phyloP scores from a whole-genome alignment of 2,329 filamentous ascomycete species.

The Pseudogymnoascus sp. region DNA sequence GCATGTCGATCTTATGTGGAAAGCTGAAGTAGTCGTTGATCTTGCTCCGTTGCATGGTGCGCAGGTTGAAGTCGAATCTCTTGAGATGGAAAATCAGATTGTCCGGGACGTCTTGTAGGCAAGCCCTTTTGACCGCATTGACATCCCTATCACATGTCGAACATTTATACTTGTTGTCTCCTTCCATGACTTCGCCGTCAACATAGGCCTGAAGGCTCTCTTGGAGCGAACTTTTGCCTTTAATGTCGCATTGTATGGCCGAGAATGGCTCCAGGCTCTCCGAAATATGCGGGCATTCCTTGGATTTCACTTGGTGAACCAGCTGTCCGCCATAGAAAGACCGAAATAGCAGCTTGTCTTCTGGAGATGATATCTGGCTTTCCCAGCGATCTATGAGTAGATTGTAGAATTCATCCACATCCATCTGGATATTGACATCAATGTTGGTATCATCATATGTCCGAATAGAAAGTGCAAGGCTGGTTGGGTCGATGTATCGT shows the following conservation, averaged over 20 bases:
- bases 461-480: slow-evolving; percentile 66
- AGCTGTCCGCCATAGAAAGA: slow-evolving; percentile 87
- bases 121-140: slow-evolving; percentile 86
- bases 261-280: slow-evolving; percentile 86
- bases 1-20: slow-evolving; percentile 74
- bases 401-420: slow-evolving; percentile 97
- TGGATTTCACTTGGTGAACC: slow-evolving; percentile 91
- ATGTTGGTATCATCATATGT: slow-evolving; percentile 78
- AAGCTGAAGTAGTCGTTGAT: slow-evolving; percentile 95
- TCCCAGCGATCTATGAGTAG: slow-evolving; percentile 89
- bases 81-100: slow-evolving; percentile 95
- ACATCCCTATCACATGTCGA: slow-evolving; percentile 82
- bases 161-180: slow-evolving; percentile 98
- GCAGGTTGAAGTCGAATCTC: slow-evolving; percentile 73
- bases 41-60: slow-evolving; percentile 73
- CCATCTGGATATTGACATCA: slow-evolving; percentile 88
- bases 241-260: slow-evolving; percentile 92
- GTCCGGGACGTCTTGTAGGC: slow-evolving; percentile 84
- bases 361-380: slow-evolving; percentile 58
- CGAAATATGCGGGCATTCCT: slow-evolving; percentile 89
- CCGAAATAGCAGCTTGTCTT: slow-evolving; percentile 65
- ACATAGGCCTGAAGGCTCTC: slow-evolving; percentile 94
- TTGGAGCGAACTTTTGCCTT: slow-evolving; percentile 74
- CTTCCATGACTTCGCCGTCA: slow-evolving; percentile 92
- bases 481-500: slow-evolving; percentile 64